phyloP scores from a whole-genome alignment of 495 filamentous ascomycete species.

The Hypoxylon lienhwacheense region DNA sequence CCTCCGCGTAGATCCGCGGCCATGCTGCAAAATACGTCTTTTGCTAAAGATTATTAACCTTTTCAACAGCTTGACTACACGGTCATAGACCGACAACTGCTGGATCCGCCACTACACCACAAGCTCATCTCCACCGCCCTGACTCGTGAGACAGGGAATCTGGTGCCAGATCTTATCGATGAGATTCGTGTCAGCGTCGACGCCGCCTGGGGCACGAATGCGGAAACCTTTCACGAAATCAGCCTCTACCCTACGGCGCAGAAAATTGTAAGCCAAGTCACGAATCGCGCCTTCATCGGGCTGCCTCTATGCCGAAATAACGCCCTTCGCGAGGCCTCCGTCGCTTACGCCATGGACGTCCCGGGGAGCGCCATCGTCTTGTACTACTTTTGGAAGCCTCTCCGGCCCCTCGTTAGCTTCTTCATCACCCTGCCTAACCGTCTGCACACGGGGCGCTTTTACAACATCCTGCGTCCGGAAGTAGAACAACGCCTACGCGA shows the following conservation, averaged over 20 bases:
- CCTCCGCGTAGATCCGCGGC: too few species aligned
- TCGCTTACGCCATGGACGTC: conserved; percentile 46
- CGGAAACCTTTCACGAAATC: conserved; percentile 39
- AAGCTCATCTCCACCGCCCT: conserved; percentile 42
- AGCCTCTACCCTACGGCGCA: conserved; percentile 45
- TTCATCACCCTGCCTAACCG: conserved; percentile 45
- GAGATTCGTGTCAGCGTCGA: conserved; percentile 44
- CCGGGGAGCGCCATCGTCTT: conserved; percentile 40
- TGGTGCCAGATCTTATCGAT: conserved; percentile 47
- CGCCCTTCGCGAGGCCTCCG: conserved; percentile 44
- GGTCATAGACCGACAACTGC: conserved; percentile 38
- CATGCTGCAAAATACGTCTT: background rate
- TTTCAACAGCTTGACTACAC: conserved; percentile 48
- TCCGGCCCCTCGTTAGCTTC: conserved; percentile 44
- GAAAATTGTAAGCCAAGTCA: conserved; percentile 36
- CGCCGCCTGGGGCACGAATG: conserved; percentile 40
- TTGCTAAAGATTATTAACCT: too few species aligned
- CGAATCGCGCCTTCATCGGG: conserved; percentile 46
- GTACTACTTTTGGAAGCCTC: conserved; percentile 38
- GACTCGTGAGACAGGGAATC: conserved; percentile 45
- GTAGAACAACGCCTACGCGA: conserved; percentile 36
- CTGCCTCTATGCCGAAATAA: conserved; percentile 38
- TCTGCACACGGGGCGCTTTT: conserved; percentile 35
- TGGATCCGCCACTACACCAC: conserved; percentile 40
- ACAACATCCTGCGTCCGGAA: conserved; percentile 40